Evolutionary conservation across 208 protist genomes (phyloP), one percentile per base, ranked within the genome.

Genomic region (Leishmania mexicana): DNA sequence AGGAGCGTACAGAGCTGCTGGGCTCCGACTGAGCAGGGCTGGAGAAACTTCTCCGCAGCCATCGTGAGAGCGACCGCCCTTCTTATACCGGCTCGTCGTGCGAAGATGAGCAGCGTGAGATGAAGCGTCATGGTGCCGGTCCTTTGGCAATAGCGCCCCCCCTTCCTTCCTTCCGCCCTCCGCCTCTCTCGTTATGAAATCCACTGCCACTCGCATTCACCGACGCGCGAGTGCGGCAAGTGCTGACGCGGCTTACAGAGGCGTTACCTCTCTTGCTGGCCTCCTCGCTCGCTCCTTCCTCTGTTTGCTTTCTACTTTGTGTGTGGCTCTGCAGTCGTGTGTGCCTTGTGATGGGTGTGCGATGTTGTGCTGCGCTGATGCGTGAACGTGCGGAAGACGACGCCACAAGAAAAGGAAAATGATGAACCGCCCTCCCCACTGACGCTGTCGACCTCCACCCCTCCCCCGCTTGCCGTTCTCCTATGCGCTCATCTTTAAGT

Each of bases 1-100:
- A 88, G 40, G 90, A 95, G 71, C 83, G 88, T 11, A 77, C 83
- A 53, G 82, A 95, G 72, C 81, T 97, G n/a, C 83, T 96, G 38
- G 89, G 83, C 0, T 78, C 89, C 42, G 24, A 51, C 75, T 78
- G 70, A 74, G 45, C 21, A 31, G 42, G 42, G 45, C 11, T 10
- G 38, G 28, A 74, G 28, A 53, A 2, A 45, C 24, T 8, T 51
- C 10, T 21, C 51, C 70, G 3, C 24, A 0, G 8, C 3, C 15
- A 17, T n/a, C 3, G 10, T 31, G 24, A 17, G 47, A 15, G 45
- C 6, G 10, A 31, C 24, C 8, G 47, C 4, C 45, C 70, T 51
- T 31, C 28, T 31, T 13, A 3, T 74, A 11, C 3, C 28, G 8
- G 42, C 38, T 74, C 10, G 2, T n/a, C 31, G 8, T 40, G 31